A percentile compares a stretch with the other conserved stretches of the same genome.
These are phyloP conservation scores for Colletotrichum falcatum DNA, from an alignment of 2,329 filamentous ascomycete species.

Conservation along the genomic window DNA sequence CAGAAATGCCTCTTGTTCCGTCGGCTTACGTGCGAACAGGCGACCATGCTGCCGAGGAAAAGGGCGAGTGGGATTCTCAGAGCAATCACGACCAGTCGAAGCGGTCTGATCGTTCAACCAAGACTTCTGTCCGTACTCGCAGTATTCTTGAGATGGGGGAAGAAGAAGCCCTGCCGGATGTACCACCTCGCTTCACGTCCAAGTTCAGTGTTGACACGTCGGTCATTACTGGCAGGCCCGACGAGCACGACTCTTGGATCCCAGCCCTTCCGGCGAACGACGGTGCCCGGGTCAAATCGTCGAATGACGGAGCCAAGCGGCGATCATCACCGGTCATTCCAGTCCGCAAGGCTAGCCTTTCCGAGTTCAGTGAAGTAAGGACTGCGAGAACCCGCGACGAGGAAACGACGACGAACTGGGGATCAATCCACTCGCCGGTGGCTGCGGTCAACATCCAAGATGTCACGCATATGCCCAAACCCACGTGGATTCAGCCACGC, in stretches of 20 bases:
- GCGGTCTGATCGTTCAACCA: conserved; percentile 53
- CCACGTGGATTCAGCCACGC: conserved; percentile 54
- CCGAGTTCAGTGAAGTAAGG: conserved; percentile 51
- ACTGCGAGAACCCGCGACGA: conserved; percentile 52
- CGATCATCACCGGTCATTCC: conserved; percentile 65
- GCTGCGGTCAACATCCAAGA: conserved; percentile 58
- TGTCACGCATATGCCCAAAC: conserved; percentile 54
- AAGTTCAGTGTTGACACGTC: conserved; percentile 50
- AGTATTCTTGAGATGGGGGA: conserved; percentile 56
- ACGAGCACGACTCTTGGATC: conserved; percentile 55
- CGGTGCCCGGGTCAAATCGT: conserved; percentile 12
- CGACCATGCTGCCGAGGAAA: conserved; percentile 40
- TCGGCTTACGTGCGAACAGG: conserved; percentile 46
- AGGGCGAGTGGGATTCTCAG: conserved; percentile 39
- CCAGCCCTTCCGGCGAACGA: conserved; percentile 47
- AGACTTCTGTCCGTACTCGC: conserved; percentile 53
- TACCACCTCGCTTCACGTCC: conserved; percentile 42
- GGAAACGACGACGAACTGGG: conserved; percentile 60
- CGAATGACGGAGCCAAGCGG: conserved; percentile 52
- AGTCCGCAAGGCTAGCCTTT: conserved; percentile 49
- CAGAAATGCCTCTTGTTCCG: conserved; percentile 57
- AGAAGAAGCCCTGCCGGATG: conserved; percentile 42
- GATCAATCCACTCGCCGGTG: conserved; percentile 63
- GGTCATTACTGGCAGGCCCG: conserved; percentile 42
- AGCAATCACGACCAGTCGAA: conserved; percentile 42